phyloP scores from a whole-genome alignment of 345 rosid genomes.

The Odontarrhena argentea region DNA sequence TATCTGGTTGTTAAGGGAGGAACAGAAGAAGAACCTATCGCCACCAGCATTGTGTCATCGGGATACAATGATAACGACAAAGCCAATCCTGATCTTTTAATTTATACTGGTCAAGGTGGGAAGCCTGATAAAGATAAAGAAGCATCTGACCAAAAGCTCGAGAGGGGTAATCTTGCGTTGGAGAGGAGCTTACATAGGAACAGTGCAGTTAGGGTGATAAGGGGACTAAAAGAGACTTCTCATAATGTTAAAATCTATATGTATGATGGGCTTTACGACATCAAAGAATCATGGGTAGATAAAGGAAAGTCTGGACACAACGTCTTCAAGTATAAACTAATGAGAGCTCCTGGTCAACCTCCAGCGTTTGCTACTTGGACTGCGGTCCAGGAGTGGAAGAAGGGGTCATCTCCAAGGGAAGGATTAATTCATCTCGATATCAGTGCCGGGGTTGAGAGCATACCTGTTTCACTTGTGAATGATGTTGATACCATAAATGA shows the following conservation, averaged over 20 bases:
- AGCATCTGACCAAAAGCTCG: conserved; percentile 79
- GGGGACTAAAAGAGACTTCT: conserved; percentile 59
- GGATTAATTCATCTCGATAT: conserved; percentile 79
- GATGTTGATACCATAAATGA: conserved; percentile 84
- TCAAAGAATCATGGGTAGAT: conserved; percentile 73
- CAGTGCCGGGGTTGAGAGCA: conserved; percentile 67
- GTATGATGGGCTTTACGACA: conserved; percentile 68
- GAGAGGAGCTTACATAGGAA: conserved; percentile 75
- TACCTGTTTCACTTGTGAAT: conserved; percentile 71
- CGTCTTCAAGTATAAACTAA: conserved; percentile 70
- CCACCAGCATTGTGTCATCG: conserved; percentile 79
- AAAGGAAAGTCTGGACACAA: conserved; percentile 72
- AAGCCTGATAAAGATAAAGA: conserved; percentile 58
- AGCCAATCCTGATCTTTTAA: conserved; percentile 64
- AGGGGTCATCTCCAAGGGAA: conserved; percentile 46
- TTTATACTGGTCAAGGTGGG: conserved; percentile 90
- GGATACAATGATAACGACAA: conserved; percentile 83
- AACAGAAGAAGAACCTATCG: conserved; percentile 69
- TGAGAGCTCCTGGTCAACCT: conserved; percentile 67
- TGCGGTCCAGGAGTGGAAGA: conserved; percentile 59
- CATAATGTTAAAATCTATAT: conserved; percentile 52
- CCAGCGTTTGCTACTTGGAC: conserved; percentile 63
- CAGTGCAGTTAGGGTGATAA: conserved; percentile 68
- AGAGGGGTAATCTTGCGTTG: conserved; percentile 91
- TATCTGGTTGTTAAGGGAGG: conserved; percentile 59